Conservation (phyloP, 768 basidiomycete species). For the Tricholoma terreum region DNA sequence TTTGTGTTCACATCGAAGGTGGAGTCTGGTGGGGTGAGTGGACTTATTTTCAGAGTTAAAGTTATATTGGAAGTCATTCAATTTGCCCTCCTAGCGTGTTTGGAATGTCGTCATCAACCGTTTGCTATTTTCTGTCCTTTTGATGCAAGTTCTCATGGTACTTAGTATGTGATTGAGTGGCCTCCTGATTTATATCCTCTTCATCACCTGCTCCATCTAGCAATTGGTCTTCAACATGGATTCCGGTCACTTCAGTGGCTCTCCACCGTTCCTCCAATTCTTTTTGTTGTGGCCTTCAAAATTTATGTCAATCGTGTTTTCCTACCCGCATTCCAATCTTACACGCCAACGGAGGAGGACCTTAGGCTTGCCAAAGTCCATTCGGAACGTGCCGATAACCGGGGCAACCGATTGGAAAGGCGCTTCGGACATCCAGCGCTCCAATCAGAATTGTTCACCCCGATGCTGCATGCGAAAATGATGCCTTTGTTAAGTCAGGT, state of each 20-base stretch:
- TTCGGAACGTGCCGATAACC: constrained; percentile 71
- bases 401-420: constrained; percentile 74
- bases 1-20: constrained; percentile 88
- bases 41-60: neutral
- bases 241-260: constrained; percentile 78
- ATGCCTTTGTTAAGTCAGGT: constrained; percentile 74
- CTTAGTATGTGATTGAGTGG: constrained; percentile 59
- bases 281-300: constrained; percentile 82
- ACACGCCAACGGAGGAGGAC: constrained; percentile 79
- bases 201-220: constrained; percentile 34
- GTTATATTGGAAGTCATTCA: constrained; percentile 8
- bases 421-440: constrained; percentile 96
- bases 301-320: constrained; percentile 72
- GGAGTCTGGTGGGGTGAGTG: constrained; percentile 88
- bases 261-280: constrained; percentile 79
- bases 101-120: constrained; percentile 97
- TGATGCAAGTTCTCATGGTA: constrained; percentile 87
- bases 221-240: constrained; percentile 79
- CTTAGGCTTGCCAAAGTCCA: constrained; percentile 70
- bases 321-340: constrained; percentile 71
- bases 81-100: constrained; percentile 53
- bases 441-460: constrained; percentile 81
- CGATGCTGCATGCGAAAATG: constrained; percentile 85
- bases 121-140: constrained; percentile 66
- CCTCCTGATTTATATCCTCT: constrained; percentile 1